A percentile compares a stretch with the other conserved stretches of the same genome.
Conservation (phyloP, 352 stramenopile species). For the Halophytophthora polymorphica region DNA sequence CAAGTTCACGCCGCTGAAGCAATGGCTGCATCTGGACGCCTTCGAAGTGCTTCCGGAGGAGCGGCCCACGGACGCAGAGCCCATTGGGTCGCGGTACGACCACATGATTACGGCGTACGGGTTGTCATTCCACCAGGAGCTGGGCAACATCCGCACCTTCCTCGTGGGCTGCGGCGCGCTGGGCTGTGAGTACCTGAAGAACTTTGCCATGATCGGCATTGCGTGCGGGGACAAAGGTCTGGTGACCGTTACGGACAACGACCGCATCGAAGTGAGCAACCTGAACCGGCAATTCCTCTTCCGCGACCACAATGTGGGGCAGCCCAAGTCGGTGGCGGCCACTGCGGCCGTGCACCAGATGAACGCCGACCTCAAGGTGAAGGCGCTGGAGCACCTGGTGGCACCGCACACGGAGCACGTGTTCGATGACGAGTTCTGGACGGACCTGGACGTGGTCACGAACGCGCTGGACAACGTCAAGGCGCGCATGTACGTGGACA, state of each 20-base stretch:
- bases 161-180: constrained; percentile 79
- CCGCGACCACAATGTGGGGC: constrained; percentile 82
- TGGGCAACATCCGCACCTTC: constrained; percentile 76
- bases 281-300: constrained; percentile 87
- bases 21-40: constrained; percentile 83
- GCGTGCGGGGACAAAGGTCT: constrained; percentile 74
- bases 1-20: constrained; percentile 83
- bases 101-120: constrained; percentile 75
- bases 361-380: constrained; percentile 76
- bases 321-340: constrained; percentile 80
- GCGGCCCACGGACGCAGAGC: constrained; percentile 45
- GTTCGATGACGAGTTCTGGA: constrained; percentile 84
- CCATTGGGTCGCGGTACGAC: constrained; percentile 72
- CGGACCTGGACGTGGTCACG: constrained; percentile 92
- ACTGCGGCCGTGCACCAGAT: constrained; percentile 73
- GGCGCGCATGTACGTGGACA: constrained; percentile 97
- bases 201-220: constrained; percentile 83
- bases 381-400: constrained; percentile 79
- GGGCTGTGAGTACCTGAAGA: constrained; percentile 85
- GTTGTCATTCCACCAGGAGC: constrained; percentile 60
- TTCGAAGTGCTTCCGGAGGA: constrained; percentile 77
- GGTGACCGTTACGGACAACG: constrained; percentile 83
- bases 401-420: constrained; percentile 77
- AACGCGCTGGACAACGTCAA: constrained; percentile 99
- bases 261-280: constrained; percentile 88